Evolutionary conservation across 768 basidiomycete genomes (phyloP).

Genomic region (Mycena galopus): DNA sequence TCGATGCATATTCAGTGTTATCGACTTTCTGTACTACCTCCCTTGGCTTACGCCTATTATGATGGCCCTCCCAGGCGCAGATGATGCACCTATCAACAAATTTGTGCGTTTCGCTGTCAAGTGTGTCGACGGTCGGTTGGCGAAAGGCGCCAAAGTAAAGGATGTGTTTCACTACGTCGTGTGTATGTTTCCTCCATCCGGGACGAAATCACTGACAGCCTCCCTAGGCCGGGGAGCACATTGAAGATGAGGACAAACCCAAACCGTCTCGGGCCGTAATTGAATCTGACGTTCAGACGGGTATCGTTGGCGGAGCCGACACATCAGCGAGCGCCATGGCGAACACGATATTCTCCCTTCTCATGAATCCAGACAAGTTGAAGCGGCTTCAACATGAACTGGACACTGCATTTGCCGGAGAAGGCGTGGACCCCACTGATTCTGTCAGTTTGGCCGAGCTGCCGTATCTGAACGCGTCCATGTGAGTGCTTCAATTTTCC

Average conservation of each 20-base stretch:
- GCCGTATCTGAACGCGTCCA: slow-evolving; percentile 10
- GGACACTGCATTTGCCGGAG: neutral
- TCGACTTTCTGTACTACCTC: slow-evolving; percentile 1
- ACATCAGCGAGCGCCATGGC: slow-evolving; percentile 8
- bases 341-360: slow-evolving; percentile 18
- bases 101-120: neutral
- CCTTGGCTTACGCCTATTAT: slow-evolving; percentile 13
- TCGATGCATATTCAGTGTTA: neutral
- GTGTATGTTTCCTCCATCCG: neutral
- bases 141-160: neutral
- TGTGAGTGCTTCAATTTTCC: neutral
- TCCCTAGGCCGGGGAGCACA: slow-evolving; percentile 1
- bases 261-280: slow-evolving; percentile 3
- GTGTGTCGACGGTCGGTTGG: neutral
- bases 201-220: neutral
- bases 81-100: neutral
- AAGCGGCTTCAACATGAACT: neutral
- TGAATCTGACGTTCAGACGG: slow-evolving; percentile 16
- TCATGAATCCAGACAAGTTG: slow-evolving; percentile 8
- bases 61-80: slow-evolving; percentile 2
- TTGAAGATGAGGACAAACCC: slow-evolving; percentile 12
- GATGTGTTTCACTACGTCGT: slow-evolving; percentile 10
- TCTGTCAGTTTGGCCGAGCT: slow-evolving; percentile 4
- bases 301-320: slow-evolving; percentile 20
- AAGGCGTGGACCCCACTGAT: slow-evolving; percentile 1